Evolutionary conservation across 768 basidiomycete genomes (phyloP).

Genomic region (Mycena amicta): DNA sequence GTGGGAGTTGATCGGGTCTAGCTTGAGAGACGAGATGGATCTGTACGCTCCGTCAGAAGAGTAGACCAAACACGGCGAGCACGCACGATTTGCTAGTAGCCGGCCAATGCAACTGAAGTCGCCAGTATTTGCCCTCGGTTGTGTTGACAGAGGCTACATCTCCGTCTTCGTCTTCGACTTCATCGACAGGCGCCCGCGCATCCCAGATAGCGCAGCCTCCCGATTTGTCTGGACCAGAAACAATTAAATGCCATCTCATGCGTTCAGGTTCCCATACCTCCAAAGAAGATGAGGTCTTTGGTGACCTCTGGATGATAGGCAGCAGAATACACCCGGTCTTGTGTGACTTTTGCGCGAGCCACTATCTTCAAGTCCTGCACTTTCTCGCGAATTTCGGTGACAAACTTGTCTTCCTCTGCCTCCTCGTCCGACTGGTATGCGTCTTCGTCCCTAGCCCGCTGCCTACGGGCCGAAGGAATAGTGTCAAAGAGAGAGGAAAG

Average conservation of each 20-base stretch:
- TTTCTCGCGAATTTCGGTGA: constrained; percentile 54
- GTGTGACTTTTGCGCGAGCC: constrained; percentile 79
- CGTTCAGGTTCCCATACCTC: constrained; percentile 46
- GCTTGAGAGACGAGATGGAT: constrained; percentile 76
- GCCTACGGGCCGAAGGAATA: constrained; percentile 40
- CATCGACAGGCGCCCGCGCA: constrained; percentile 69
- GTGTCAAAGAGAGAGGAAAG: constrained; percentile 49
- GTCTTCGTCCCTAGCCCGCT: constrained; percentile 44
- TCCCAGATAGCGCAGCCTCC: constrained; percentile 88
- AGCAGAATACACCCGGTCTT: constrained; percentile 74
- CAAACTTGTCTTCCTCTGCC: constrained; percentile 48
- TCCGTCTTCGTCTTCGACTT: constrained; percentile 66
- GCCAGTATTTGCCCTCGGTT: constrained; percentile 79
- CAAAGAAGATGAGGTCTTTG: constrained; percentile 84
- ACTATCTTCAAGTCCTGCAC: constrained; percentile 63
- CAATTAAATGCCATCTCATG: background rate
- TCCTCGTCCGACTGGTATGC: constrained; percentile 54
- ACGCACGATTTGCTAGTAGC: constrained; percentile 63
- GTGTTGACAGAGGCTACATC: constrained; percentile 43
- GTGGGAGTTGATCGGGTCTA: constrained; percentile 76
- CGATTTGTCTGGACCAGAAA: constrained; percentile 63
- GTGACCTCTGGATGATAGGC: constrained; percentile 75
- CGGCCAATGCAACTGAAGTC: constrained; percentile 83
- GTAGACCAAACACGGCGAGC: background rate
- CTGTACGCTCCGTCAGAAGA: constrained; percentile 1